phyloP scores from a whole-genome alignment of 2,329 filamentous ascomycete genomes.

The Metarhizium album region DNA sequence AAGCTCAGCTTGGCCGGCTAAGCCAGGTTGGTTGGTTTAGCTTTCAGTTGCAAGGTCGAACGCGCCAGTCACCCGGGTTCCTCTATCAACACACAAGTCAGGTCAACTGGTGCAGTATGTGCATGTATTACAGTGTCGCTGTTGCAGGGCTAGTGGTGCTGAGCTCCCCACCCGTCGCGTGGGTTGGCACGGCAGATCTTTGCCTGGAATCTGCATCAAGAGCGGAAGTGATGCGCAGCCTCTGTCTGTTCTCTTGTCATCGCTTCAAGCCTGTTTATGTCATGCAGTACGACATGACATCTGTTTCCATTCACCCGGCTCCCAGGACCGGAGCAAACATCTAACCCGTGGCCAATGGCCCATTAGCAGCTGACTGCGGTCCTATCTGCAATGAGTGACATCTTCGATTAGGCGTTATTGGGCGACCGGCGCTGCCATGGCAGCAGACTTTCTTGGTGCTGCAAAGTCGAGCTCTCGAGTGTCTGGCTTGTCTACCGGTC shows the following conservation, averaged over 20 bases:
- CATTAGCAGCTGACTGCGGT: background rate
- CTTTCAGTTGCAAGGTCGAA: too few relatives aligned
- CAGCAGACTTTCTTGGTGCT: too few relatives aligned
- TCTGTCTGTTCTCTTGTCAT: background rate
- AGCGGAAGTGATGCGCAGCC: background rate
- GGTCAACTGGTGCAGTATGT: too few relatives aligned
- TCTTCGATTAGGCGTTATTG: background rate
- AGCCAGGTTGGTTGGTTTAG: too few relatives aligned
- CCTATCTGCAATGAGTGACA: background rate
- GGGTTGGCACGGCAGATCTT: constrained; percentile 1
- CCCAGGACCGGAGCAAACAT: background rate
- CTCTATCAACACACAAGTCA: too few relatives aligned
- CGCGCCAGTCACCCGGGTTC: too few relatives aligned
- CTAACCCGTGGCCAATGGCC: background rate
- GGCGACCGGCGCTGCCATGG: background rate
- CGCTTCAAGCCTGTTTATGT: background rate
- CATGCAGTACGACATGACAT: background rate
- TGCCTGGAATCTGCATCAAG: constrained; percentile 1
- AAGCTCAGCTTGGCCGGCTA: too few relatives aligned
- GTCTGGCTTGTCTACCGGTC: too few relatives aligned
- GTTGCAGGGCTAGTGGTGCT: background rate
- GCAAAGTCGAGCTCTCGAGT: too few relatives aligned
- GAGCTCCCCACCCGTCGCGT: constrained; percentile 4
- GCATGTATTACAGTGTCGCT: too few relatives aligned
- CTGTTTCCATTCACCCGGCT: background rate